Evolutionary conservation across 1,284 basidiomycete species (phyloP), one percentile per base, ranked within the genome.

Genomic region (Pascua guehoae): DNA sequence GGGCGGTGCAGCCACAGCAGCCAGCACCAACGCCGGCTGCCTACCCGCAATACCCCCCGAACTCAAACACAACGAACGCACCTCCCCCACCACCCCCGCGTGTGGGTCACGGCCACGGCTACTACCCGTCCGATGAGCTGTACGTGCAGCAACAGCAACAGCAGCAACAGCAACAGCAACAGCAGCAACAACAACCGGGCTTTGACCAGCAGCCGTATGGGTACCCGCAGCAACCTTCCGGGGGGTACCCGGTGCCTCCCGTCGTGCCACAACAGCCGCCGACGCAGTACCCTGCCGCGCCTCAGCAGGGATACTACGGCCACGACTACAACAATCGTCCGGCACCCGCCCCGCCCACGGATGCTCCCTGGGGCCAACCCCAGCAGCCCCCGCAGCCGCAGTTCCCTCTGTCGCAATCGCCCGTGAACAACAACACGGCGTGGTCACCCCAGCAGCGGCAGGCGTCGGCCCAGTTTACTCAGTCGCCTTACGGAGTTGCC

Each of bases 61-160:
- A 8, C 36, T 39, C 24, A 24, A 44, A 43, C 38, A 37, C 38
- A 18, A 2, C 43, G 14, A 4, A 18, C 18, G 15, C 41, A 39
- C 43, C 56, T 16, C 65, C 56, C 12, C 64, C 67, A 5, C 61
- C 56, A 32, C 54, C 53, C 12, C 51, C 53, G 2, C 42, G 53
- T 12, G 69, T 66, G 0, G 71, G 24, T 7, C 24, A 32, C 24
- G 24, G 24, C 24, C 24, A 32, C 3, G 24, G 71, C 1, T 73
- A 73, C 47, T 75, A 75, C 50, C 73, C 73, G 1, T 74, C 72
- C 4, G 73, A 75, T 51, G 73, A 75, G 66, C 64, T 73, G 45
- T 72, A 72, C 49, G 60, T 53, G 3, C 64, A 67, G 53, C 61
- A 65, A 36, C 56, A 58, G 32, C 47, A 58, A 4, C 57, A 57